Percentiles rank a stretch among this genome's conserved stretches.
Evolutionary conservation across 176 grass and related monocot genomes (phyloP).

Genomic region (Tuctoria greenei): DNA sequence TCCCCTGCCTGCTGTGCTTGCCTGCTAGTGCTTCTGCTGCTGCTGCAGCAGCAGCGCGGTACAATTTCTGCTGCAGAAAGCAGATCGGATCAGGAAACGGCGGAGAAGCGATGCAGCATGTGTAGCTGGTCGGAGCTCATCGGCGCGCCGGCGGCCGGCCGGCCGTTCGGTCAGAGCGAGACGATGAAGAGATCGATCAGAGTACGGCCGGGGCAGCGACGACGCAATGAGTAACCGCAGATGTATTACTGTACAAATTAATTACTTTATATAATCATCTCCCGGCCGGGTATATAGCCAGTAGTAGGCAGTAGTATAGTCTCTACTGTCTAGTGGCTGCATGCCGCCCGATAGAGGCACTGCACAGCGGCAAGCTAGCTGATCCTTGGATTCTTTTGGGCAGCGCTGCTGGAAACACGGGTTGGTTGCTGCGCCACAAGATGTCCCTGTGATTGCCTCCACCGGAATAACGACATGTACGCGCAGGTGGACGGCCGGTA

Average conservation of each 20-base stretch:
- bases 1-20: neutral
- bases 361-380: neutral
- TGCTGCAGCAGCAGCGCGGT: neutral
- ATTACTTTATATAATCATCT: neutral
- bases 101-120: neutral
- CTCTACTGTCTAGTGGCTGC: too few species aligned
- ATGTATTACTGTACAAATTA: neutral
- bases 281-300: neutral
- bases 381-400: constrained; percentile 42
- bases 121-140: neutral
- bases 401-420: constrained; percentile 44
- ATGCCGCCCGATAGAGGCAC: too few species aligned
- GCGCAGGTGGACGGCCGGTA: too few species aligned
- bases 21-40: neutral
- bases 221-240: neutral
- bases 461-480: neutral
- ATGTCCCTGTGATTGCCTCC: constrained; percentile 19
- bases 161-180: neutral
- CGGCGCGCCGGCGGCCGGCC: constrained; percentile 5
- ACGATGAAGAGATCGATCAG: neutral
- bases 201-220: neutral
- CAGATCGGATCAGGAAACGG: constrained; percentile 3
- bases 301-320: too few species aligned
- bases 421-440: constrained; percentile 4
- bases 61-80: constrained; percentile 32